Evolutionary conservation across 495 filamentous ascomycete genomes (phyloP).

Genomic region (Trypethelium eluteriae): DNA sequence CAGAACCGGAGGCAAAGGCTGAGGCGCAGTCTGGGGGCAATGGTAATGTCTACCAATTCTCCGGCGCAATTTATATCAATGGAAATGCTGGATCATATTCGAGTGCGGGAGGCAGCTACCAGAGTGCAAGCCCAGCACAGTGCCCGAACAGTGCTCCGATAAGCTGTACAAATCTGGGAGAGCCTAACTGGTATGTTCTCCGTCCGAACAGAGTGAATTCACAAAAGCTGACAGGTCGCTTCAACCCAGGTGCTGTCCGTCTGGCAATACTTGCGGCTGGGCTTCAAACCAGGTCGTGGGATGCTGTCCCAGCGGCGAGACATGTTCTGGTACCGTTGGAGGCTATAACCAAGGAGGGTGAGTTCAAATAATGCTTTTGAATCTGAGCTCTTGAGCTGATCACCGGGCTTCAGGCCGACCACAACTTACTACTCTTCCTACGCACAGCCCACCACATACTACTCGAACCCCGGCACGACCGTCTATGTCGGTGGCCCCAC

Average conservation of each 20-base stretch:
- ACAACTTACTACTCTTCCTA: slow-evolving; percentile 5
- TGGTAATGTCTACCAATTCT: slow-evolving; percentile 22
- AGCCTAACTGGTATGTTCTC: slow-evolving; percentile 29
- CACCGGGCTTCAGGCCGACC: not conserved
- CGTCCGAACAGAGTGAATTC: not conserved
- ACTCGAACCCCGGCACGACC: slow-evolving; percentile 11
- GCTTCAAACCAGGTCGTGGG: slow-evolving; percentile 26
- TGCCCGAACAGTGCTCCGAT: slow-evolving; percentile 32
- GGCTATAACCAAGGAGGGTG: slow-evolving; percentile 9
- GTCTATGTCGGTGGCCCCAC: slow-evolving; percentile 9
- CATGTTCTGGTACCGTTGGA: slow-evolving; percentile 24
- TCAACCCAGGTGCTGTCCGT: slow-evolving; percentile 33
- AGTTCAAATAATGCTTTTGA: not conserved
- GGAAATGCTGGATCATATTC: slow-evolving; percentile 18
- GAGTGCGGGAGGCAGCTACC: slow-evolving; percentile 3
- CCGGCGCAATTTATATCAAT: slow-evolving; percentile 23
- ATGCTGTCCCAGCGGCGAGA: slow-evolving; percentile 33
- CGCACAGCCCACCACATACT: slow-evolving; percentile 9
- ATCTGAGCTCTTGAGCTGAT: too few species aligned
- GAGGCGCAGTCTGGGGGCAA: not conserved
- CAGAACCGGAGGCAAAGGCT: not conserved
- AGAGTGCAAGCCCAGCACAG: slow-evolving; percentile 22
- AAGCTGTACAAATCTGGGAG: slow-evolving; percentile 28
- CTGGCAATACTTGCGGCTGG: slow-evolving; percentile 28
- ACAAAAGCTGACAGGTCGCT: not conserved